Evolutionary conservation across 257 asterid species (phyloP), one percentile per base, ranked within the genome.

Genomic region (Salvia hispanica): DNA sequence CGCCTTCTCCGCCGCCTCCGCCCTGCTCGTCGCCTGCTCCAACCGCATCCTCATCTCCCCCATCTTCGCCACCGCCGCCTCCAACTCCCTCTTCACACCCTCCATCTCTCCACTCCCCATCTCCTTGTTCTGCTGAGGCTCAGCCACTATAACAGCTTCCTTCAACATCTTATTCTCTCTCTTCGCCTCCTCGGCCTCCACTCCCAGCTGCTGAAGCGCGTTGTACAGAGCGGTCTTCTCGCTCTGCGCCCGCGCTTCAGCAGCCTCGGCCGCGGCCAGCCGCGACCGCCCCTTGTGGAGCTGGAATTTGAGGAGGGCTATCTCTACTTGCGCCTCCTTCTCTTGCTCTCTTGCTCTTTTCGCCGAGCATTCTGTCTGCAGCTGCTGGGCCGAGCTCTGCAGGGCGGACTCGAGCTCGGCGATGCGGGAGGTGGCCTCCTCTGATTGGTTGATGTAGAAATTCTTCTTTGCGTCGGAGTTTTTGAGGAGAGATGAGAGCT

Each of bases 21-120:
- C 97, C 47, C 97, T 74, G 85, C 86, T 86, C 45, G 76, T 85
- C 5, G 97, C 97, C 28, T 88, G 97, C 53, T 88, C 96, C n/a
- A 88, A 83, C 45, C 95, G 50, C 14, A 83, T 78, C 83, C 96
- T 72, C 18, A 83, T 74, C 76, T 88, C 96, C 4, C 74, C 78
- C 3, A 81, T 71, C 48, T 80, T 86, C 62, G 70, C 3, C 4
- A 53, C 62, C 4, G 90, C 81, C 4, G 21, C 50, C 52, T 83
- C 86, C 39, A 86, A 45, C 57, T 86, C 97, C 59, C 68, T 81
- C 80, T 45, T 84, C 48, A 40, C 21, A 3, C 62, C 57, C 40
- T 73, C 81, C 66, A 69, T 7, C 67, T 76, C 83, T 51, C 10
- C 6, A 12, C 58, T 9, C 6, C 0, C 21, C 14, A 21, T 6